Base-by-base conservation (phyloP, 371 early-diverging fungal genomes). In the Syncephalis fuscata region DNA sequence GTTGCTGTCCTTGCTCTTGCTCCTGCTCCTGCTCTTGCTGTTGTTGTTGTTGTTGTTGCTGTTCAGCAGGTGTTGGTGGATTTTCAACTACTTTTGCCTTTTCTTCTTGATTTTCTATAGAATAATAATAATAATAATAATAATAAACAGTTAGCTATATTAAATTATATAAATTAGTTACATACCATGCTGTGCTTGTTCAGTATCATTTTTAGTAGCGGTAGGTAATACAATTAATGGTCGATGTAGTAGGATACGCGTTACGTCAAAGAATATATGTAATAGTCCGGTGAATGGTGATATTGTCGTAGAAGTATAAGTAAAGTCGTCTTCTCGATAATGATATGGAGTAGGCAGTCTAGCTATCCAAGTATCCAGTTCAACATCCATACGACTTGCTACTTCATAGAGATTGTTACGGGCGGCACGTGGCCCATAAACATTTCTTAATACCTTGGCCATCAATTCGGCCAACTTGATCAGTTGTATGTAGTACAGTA, bases 401-500 rank as follows among this genome's bases (percentile, higher is more conserved):
- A 32, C 32, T 11, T 16, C 44, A 22, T 22, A 44, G 11, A 44
- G 11, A 11, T 19, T 22, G 22, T 19, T 22, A 3, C 22, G 24
- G 3, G 44, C 19, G 3, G 44, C 19, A 7, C 44, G 44, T 14
- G 24, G 22, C 11, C 22, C 44, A 21, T 44, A 44, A 14, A 44
- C 20, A 22, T 19, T 44, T 21, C 24, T 44, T 24, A 44, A 11
- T 24, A 44, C 44, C 20, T 22, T 16, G 5, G 22, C 44, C 22
- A 44, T 22, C 14, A 44, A 14, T 19, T 19, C 19, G 11, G 11
- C 11, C 22, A 44, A 21, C 11, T 44, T 44, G 68, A 76, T 45
- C 69, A 69, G 21, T 68, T 67, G 59, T 71, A 78, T 59, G 73
- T 75, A 7, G 66, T 62, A 15, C 78, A 22, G 48, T 44, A 32